Evolutionary conservation across 495 filamentous ascomycete species (phyloP), one percentile per base, ranked within the genome.

Genomic region (Aspergillus egyptiacus): DNA sequence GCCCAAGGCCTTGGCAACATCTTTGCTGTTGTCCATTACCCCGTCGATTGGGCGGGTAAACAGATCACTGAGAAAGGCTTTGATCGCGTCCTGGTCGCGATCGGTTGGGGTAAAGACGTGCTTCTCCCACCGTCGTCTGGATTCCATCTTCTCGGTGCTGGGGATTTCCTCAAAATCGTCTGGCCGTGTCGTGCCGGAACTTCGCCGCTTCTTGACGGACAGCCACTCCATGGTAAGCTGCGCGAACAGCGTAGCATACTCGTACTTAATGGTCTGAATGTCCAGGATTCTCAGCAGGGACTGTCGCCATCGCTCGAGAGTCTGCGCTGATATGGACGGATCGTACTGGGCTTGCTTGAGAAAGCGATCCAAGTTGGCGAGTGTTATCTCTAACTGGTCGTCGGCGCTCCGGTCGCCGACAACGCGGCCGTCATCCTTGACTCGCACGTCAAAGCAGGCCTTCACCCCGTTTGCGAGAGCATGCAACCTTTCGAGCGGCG

Each of bases 181-280:
- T 13, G 25, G 9, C 23, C 31, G 37, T 2, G 39, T 20, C 20
- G 19, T 24, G 14, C 33, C 44, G 4, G 32, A 20, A 10, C 8
- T 15, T 3, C 10, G 31, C 3, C 20, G 38, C 32, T 38, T 49
- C 31, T 54, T 54, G 0, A 34, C 15, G 14, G 51, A 49, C 18
- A 54, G 20, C 51, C 51, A 54, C 46, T 54, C 51, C 51, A 49
- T 54, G 0, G 51, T 54, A 1, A 54, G 36, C 39, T 54, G 51
- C 7, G 38, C 45, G 14, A 54, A 54, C 6, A 54, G 33, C 6
- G 51, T 49, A 5, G 51, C 51, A 20, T 49, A 54, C 34, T 54
- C 51, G 17, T 49, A 54, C 17, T 54, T 54, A 18, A 54, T 31
- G 1, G 51, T 54, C 33, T 54, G 51, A 17, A 43, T 19, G 10